Percentiles rank a stretch among this genome's conserved stretches.
These are phyloP conservation scores for Andrographis paniculata DNA, from an alignment of 305 asterid species.

Conservation along the genomic window DNA sequence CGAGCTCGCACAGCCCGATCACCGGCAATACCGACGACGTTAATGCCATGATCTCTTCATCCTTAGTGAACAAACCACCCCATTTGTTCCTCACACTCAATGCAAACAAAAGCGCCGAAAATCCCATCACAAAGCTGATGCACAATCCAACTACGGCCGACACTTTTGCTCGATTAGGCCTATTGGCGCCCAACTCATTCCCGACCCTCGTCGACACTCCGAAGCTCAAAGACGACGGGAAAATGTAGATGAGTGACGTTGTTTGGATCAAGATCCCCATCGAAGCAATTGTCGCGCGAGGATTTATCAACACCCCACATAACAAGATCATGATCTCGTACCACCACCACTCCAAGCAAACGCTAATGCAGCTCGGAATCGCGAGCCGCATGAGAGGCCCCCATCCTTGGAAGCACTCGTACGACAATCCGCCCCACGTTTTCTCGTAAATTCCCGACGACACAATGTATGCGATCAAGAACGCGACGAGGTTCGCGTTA, in stretches of 20 bases:
- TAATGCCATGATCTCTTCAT: slow-evolving; percentile 23
- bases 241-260: no score
- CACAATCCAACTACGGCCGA: slow-evolving; percentile 28
- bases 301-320: slow-evolving; percentile 35
- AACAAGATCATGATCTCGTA: slow-evolving; percentile 46
- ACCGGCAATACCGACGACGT: slow-evolving; percentile 37
- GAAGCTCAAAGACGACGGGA: slow-evolving; percentile 31
- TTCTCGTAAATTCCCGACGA: slow-evolving; percentile 24
- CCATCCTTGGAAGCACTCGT: slow-evolving; percentile 32
- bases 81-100: slow-evolving; percentile 26
- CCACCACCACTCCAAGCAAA: slow-evolving; percentile 64
- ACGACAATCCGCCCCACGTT: slow-evolving; percentile 33
- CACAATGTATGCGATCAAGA: slow-evolving; percentile 21
- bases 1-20: slow-evolving; percentile 45
- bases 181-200: slow-evolving; percentile 33
- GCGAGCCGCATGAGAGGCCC: slow-evolving; percentile 23
- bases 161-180: slow-evolving; percentile 26
- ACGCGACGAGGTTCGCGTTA: slow-evolving; percentile 31
- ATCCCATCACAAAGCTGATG: slow-evolving; percentile 24
- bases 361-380: slow-evolving; percentile 40
- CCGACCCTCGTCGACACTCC: slow-evolving; percentile 41
- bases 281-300: slow-evolving; percentile 42
- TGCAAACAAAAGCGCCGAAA: slow-evolving; percentile 26
- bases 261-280: slow-evolving; percentile 53
- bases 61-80: slow-evolving; percentile 34